Evolutionary conservation across 176 grass and related monocot species (phyloP).

Genomic region (Poa annua): DNA sequence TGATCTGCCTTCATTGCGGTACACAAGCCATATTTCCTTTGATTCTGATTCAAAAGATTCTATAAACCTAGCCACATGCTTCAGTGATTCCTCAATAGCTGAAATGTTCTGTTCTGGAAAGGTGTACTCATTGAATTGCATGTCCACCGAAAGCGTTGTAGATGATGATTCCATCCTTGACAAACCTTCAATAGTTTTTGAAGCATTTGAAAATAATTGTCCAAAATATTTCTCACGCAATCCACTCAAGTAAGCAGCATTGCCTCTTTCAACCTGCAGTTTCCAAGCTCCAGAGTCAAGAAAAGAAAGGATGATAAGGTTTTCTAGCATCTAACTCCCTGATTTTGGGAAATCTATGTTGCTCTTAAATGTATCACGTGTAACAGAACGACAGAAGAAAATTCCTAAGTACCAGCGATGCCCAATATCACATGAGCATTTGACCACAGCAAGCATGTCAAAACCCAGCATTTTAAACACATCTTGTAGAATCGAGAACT

Average conservation of each 20-base stretch:
- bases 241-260: slow-evolving; percentile 90
- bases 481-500: neutral
- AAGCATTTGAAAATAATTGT: slow-evolving; percentile 89
- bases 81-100: slow-evolving; percentile 64
- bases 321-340: slow-evolving; percentile 24
- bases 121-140: slow-evolving; percentile 37
- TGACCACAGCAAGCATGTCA: slow-evolving; percentile 26
- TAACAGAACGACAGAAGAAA: neutral
- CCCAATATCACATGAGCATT: slow-evolving; percentile 15
- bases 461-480: slow-evolving; percentile 24
- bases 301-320: slow-evolving; percentile 8
- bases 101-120: slow-evolving; percentile 49
- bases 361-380: slow-evolving; percentile 21
- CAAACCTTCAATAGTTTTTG: slow-evolving; percentile 63
- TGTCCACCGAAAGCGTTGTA: slow-evolving; percentile 38
- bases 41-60: slow-evolving; percentile 96
- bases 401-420: neutral
- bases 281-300: slow-evolving; percentile 33
- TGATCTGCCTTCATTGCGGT: slow-evolving; percentile 80
- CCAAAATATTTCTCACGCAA: slow-evolving; percentile 95
- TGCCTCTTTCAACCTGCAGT: slow-evolving; percentile 90
- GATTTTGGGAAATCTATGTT: slow-evolving; percentile 24
- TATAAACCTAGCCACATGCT: slow-evolving; percentile 94
- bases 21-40: slow-evolving; percentile 98
- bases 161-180: slow-evolving; percentile 43